A percentile compares a stretch with the other conserved stretches of the same genome.
These are phyloP conservation scores for Alternaria triticina DNA, from an alignment of 2,329 filamentous ascomycete genomes.

Conservation along the genomic window DNA sequence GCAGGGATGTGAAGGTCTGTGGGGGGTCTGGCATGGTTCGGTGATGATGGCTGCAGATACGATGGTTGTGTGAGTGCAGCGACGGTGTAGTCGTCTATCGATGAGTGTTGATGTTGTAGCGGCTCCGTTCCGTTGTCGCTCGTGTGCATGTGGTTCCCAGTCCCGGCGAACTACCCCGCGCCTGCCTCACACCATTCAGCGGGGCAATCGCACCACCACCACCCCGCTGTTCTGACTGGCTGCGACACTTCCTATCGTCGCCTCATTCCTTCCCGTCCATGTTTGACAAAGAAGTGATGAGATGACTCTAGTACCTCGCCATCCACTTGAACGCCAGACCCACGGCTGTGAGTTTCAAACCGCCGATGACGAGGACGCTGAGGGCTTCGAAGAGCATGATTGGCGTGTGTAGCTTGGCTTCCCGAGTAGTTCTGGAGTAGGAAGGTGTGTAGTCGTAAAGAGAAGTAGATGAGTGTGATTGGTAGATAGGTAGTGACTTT, in stretches of 20 bases:
- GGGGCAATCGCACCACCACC: slow-evolving; percentile 31
- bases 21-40: background rate
- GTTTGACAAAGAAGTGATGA: background rate
- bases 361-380: slow-evolving; percentile 33
- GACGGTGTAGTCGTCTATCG: no score
- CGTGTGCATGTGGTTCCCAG: background rate
- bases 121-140: slow-evolving; percentile 1
- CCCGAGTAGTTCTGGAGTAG: background rate
- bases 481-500: background rate
- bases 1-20: slow-evolving; percentile 71
- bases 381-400: slow-evolving; percentile 30
- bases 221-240: background rate
- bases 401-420: background rate
- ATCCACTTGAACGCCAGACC: slow-evolving; percentile 38
- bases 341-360: slow-evolving; percentile 40
- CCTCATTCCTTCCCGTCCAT: background rate
- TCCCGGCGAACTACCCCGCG: background rate
- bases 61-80: no score
- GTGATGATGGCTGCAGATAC: no score
- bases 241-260: background rate
- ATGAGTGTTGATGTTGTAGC: background rate
- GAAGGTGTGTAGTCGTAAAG: background rate
- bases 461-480: background rate
- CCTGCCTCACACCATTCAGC: slow-evolving; percentile 16
- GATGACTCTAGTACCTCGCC: slow-evolving; percentile 20